Conservation (phyloP, 1,139 yeast species). For the Saccharomyces pastorianus region DNA sequence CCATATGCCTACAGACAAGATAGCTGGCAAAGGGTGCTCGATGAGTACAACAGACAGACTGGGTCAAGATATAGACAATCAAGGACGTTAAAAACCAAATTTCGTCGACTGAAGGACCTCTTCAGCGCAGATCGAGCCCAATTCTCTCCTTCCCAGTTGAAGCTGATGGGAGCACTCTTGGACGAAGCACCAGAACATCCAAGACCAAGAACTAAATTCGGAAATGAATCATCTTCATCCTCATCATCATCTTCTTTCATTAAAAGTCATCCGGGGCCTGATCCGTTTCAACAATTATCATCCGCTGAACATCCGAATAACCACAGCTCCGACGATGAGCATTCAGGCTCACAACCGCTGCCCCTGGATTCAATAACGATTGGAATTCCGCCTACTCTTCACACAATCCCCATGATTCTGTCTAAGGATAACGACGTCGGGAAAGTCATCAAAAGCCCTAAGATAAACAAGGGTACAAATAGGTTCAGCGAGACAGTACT, state of each 20-base stretch:
- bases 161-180: neutral
- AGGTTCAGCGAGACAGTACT: neutral
- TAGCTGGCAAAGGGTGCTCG: constrained; percentile 24
- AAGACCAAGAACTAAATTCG: neutral
- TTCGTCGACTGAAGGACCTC: constrained; percentile 19
- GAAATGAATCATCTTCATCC: constrained; percentile 1
- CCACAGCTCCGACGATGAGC: neutral
- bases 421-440: neutral
- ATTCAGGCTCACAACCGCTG: constrained; percentile 6
- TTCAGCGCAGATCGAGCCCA: constrained; percentile 10
- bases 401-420: neutral
- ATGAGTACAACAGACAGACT: constrained; percentile 20
- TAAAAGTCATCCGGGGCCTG: neutral
- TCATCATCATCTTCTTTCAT: neutral
- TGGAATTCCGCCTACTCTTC: constrained; percentile 9
- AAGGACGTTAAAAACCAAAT: constrained; percentile 26
- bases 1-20: constrained; percentile 22
- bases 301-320: neutral
- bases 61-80: constrained; percentile 23
- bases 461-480: neutral
- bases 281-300: neutral
- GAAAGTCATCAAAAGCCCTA: neutral
- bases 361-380: constrained; percentile 15
- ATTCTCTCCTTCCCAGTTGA: constrained; percentile 1
- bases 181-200: constrained; percentile 1